A percentile compares a stretch with the other conserved stretches of the same genome.
These are phyloP conservation scores for Osmanthus fragrans DNA, from an alignment of 257 asterid species.

Conservation along the genomic window DNA sequence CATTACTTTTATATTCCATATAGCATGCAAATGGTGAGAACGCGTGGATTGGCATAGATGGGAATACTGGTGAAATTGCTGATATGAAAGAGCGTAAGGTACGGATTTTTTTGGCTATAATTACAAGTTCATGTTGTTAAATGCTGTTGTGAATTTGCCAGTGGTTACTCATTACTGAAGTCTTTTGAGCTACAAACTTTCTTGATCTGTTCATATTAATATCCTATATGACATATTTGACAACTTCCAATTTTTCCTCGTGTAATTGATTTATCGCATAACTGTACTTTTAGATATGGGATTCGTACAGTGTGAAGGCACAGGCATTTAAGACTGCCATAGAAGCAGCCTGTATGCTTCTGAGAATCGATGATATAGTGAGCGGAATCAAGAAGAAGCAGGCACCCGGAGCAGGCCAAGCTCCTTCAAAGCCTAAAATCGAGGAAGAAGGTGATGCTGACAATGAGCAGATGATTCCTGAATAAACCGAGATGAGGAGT, in stretches of 20 bases:
- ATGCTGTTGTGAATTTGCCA: background rate
- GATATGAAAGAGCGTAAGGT: constrained; percentile 97
- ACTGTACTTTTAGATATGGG: constrained; percentile 76
- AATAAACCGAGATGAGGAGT: constrained; percentile 34
- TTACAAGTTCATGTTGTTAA: background rate
- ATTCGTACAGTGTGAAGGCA: constrained; percentile 85
- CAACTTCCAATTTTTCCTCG: background rate
- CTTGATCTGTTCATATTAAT: background rate
- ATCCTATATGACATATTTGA: constrained; percentile 34
- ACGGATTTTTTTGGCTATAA: background rate
- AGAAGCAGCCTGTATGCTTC: constrained; percentile 97
- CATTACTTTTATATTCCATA: background rate
- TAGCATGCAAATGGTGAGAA: constrained; percentile 98
- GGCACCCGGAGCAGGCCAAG: constrained; percentile 67
- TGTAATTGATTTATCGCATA: background rate
- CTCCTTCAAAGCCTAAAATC: constrained; percentile 62
- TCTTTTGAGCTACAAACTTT: background rate
- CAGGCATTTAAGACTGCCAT: constrained; percentile 96
- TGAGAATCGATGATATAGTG: constrained; percentile 94
- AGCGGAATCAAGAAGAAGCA: constrained; percentile 94
- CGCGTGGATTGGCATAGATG: constrained; percentile 95
- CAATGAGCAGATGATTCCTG: constrained; percentile 83
- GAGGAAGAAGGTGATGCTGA: constrained; percentile 90
- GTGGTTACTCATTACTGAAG: background rate
- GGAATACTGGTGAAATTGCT: constrained; percentile 87